Conservation (phyloP, 1,284 basidiomycete species). For the Apiotrichum sp. region DNA sequence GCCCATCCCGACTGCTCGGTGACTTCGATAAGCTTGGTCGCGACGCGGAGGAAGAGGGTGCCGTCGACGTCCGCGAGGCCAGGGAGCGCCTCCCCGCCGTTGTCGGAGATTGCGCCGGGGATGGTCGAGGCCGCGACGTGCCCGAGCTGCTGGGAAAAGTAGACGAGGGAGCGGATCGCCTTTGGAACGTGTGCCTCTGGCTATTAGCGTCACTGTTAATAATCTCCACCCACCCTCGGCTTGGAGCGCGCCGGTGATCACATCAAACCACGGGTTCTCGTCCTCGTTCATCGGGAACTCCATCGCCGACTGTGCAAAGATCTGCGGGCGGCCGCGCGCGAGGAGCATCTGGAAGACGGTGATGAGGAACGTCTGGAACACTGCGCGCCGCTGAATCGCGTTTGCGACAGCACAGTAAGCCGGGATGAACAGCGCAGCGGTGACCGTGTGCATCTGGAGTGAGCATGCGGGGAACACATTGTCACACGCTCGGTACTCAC, state of each 20-base stretch:
- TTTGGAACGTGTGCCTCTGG: constrained; percentile 60
- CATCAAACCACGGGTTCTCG: constrained; percentile 57
- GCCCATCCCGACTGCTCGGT: constrained; percentile 54
- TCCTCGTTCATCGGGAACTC: constrained; percentile 43
- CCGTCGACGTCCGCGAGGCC: constrained; percentile 55
- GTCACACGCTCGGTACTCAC: constrained; percentile 39
- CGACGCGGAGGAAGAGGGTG: constrained; percentile 58
- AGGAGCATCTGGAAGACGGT: constrained; percentile 51
- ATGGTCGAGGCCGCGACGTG: constrained; percentile 48
- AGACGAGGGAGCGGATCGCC: constrained; percentile 55
- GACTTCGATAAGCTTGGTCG: constrained; percentile 59
- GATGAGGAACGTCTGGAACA: constrained; percentile 54
- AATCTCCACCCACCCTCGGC: no score
- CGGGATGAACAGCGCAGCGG: constrained; percentile 58
- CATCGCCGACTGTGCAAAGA: constrained; percentile 55
- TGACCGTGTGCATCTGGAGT: constrained; percentile 58
- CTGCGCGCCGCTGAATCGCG: constrained; percentile 43
- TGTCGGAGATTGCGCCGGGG: constrained; percentile 46
- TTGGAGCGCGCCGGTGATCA: constrained; percentile 54
- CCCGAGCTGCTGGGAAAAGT: constrained; percentile 54
- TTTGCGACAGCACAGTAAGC: constrained; percentile 47
- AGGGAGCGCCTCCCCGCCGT: constrained; percentile 46
- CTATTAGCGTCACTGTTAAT: constrained; percentile 37
- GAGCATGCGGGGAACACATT: neutral
- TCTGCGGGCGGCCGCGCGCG: constrained; percentile 56